phyloP scores from a whole-genome alignment of 768 basidiomycete species.

The Chalciporus sphaerocephalus region DNA sequence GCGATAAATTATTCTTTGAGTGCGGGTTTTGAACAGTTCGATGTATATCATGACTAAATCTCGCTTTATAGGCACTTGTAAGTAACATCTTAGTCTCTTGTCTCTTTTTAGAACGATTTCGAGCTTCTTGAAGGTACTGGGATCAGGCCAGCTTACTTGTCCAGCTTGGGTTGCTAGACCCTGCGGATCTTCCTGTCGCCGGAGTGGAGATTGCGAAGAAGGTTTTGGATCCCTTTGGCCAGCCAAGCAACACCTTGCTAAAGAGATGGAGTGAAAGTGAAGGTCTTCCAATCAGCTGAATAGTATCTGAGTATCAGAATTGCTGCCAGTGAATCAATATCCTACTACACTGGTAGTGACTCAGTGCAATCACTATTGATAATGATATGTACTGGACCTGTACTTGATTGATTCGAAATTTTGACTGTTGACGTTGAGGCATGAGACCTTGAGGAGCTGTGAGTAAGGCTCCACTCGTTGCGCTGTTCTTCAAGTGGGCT shows the following conservation, averaged over 20 bases:
- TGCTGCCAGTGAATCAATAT: no score
- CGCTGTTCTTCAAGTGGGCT: no score
- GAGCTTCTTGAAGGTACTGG: constrained; percentile 36
- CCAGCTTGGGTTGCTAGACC: constrained; percentile 39
- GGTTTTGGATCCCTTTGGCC: constrained; percentile 39
- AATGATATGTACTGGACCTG: no score
- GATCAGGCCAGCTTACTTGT: constrained; percentile 46
- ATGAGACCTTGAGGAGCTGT: no score
- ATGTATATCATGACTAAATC: not conserved
- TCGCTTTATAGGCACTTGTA: constrained; percentile 16
- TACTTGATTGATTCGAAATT: no score
- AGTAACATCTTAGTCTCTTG: not conserved
- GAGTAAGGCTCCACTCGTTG: constrained; percentile 8
- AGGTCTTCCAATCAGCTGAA: constrained; percentile 29
- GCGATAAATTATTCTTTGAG: constrained; percentile 49
- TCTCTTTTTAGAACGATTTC: not conserved
- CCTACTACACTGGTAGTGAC: no score
- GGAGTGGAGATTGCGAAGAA: constrained; percentile 40
- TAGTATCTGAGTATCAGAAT: no score
- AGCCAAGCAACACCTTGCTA: constrained; percentile 38
- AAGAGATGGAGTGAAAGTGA: constrained; percentile 36
- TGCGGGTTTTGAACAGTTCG: constrained; percentile 20
- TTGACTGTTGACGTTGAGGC: no score
- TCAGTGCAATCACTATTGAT: no score
- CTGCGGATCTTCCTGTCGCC: constrained; percentile 32